A percentile compares a stretch with the other conserved stretches of the same genome.
phyloP scores from a whole-genome alignment of 2,329 filamentous ascomycete species.

The Thielaviopsis ethacetica region DNA sequence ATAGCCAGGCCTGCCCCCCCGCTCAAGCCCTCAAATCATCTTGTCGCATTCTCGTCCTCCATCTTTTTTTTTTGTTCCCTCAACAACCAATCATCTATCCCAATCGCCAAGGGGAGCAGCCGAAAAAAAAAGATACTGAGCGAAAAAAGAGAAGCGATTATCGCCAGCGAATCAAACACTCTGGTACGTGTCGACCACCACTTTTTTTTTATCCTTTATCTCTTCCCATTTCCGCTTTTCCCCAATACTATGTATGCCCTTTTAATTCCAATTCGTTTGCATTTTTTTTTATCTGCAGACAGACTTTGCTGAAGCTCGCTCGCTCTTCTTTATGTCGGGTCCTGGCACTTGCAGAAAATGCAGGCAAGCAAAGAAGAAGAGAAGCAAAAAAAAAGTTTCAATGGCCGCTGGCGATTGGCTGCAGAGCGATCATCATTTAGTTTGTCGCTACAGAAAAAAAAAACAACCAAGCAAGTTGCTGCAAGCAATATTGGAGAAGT shows the following conservation, averaged over 20 bases:
- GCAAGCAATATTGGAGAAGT: neutral
- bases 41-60: constrained; percentile 28
- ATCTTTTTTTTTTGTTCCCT: constrained; percentile 25
- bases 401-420: neutral
- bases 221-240: neutral
- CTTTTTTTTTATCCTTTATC: constrained; percentile 19
- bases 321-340: neutral
- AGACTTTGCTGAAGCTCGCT: neutral
- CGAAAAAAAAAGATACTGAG: constrained; percentile 10
- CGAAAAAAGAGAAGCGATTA: constrained; percentile 12
- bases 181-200: constrained; percentile 14
- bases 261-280: neutral
- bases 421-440: neutral
- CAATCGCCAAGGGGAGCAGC: constrained; percentile 13
- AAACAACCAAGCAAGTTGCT: neutral
- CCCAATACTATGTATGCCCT: neutral
- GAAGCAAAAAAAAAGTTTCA: neutral
- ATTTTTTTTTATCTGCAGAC: neutral
- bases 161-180: constrained; percentile 13
- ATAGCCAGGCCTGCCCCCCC: constrained; percentile 10
- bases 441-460: neutral
- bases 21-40: constrained; percentile 32
- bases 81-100: constrained; percentile 32
- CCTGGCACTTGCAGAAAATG: neutral
- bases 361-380: neutral